Evolutionary conservation across 148 eudicot species (phyloP), one percentile per base, ranked within the genome.

Genomic region (Vaccinium corymbosum): DNA sequence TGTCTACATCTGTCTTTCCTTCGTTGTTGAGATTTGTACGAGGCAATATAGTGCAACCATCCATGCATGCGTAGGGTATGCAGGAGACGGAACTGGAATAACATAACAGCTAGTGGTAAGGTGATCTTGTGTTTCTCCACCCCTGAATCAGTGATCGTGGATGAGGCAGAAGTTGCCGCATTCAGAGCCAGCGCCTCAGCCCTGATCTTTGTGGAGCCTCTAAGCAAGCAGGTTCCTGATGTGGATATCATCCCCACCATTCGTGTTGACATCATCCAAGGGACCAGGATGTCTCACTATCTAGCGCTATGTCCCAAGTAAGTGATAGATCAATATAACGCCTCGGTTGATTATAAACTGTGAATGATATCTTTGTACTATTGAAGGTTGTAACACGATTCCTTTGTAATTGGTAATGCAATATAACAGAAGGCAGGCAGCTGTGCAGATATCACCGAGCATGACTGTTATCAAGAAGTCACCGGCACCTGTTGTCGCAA

Each of bases 131-230:
- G 92, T 79, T 89, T 89, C 85, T 89, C 91, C 12, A 88, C 76
- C 0, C 61, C 72, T n/a, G 91, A 85, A 56, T 0, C 81, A 5
- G 84, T 85, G 20, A 2, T 9, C 16, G 75, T 80, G 20, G 89
- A 25, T 17, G 85, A 84, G 11, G 92, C 92, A 14, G 86, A 81
- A 70, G 59, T 3, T 27, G 91, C 86, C 22, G 87, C 85, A 1
- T 27, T 29, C 16, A 55, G 1, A 7, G 83, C 86, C 22, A 83
- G 70, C 25, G 91, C 92, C 19, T 20, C 88, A 0, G 92, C 73
- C n/a, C 51, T 90, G 61, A 87, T 90, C 68, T 90, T 90, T 62
- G 92, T 85, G 7, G 84, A 82, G 84, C 88, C 92, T n/a, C 64
- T 86, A 13, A 78, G 81, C 49, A 52, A 78, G 64, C 92, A 86